Percentiles rank a stretch among this genome's conserved stretches.
Evolutionary conservation across 2,329 filamentous ascomycete species (phyloP).

Genomic region (Pezicula radicicola): DNA sequence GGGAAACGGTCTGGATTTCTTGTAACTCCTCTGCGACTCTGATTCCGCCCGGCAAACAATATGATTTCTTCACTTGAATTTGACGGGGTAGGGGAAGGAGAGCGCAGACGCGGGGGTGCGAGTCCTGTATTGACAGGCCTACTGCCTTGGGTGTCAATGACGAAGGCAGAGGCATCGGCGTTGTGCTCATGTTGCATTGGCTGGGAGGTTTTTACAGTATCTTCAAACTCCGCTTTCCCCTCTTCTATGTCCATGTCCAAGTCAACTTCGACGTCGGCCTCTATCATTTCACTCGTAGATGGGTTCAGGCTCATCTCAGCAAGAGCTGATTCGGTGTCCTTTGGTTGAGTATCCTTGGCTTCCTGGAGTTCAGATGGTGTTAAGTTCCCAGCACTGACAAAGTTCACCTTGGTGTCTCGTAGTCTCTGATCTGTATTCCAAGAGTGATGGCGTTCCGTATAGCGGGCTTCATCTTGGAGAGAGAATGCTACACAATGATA

Average conservation of each 20-base stretch:
- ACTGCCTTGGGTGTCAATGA: slow-evolving; percentile 32
- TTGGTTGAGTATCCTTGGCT: slow-evolving; percentile 20
- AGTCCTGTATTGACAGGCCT: slow-evolving; percentile 25
- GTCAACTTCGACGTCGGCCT: background rate
- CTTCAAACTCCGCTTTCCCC: slow-evolving; percentile 1
- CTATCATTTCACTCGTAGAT: background rate
- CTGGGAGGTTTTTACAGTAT: background rate
- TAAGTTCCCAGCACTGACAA: slow-evolving; percentile 56
- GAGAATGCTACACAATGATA: slow-evolving; percentile 29
- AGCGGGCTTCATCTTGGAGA: slow-evolving; percentile 55
- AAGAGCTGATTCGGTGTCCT: slow-evolving; percentile 14
- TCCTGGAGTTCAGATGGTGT: slow-evolving; percentile 25
- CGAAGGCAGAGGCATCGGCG: slow-evolving; percentile 20
- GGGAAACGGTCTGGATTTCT: background rate
- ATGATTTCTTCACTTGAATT: slow-evolving; percentile 74
- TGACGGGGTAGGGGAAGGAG: slow-evolving; percentile 35
- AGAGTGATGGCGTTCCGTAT: slow-evolving; percentile 47
- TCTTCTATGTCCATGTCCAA: background rate
- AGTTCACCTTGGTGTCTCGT: slow-evolving; percentile 52
- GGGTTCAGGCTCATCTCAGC: slow-evolving; percentile 19
- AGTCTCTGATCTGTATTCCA: slow-evolving; percentile 47
- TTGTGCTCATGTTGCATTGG: slow-evolving; percentile 5
- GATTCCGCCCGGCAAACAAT: slow-evolving; percentile 55
- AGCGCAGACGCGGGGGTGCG: slow-evolving; percentile 24
- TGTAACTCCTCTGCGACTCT: background rate